Percentiles rank a stretch among this genome's conserved stretches.
Evolutionary conservation across 2,329 filamentous ascomycete genomes (phyloP).

Genomic region (Pestalotiopsis sp.): DNA sequence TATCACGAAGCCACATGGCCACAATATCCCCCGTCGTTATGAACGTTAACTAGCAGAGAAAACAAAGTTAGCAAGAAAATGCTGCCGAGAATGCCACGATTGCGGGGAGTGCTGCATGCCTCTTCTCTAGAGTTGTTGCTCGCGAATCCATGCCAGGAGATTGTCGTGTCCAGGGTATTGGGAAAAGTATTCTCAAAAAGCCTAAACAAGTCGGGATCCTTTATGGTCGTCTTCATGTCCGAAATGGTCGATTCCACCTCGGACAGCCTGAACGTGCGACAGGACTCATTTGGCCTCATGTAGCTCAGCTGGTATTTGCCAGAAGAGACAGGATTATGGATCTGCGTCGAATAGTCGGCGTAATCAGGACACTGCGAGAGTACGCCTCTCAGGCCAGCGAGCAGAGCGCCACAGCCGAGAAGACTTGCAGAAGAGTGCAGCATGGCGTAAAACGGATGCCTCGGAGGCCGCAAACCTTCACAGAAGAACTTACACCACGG

Average conservation of each 20-base stretch:
- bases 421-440: not conserved
- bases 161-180: slow-evolving; percentile 81
- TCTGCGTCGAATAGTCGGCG: slow-evolving; percentile 11
- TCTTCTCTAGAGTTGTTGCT: slow-evolving; percentile 44
- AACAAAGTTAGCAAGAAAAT: not conserved
- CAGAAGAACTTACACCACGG: not conserved
- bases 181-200: slow-evolving; percentile 85
- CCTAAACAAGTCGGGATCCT: slow-evolving; percentile 68
- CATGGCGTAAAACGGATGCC: not conserved
- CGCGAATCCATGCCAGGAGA: slow-evolving; percentile 72
- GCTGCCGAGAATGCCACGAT: slow-evolving; percentile 23
- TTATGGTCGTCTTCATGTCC: slow-evolving; percentile 40
- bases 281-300: slow-evolving; percentile 35
- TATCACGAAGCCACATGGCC: slow-evolving; percentile 87
- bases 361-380: slow-evolving; percentile 15
- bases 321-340: slow-evolving; percentile 12
- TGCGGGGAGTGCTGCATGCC: slow-evolving; percentile 20
- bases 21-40: slow-evolving; percentile 85
- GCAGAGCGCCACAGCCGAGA: not conserved
- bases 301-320: slow-evolving; percentile 15
- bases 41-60: slow-evolving; percentile 67
- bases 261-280: slow-evolving; percentile 72
- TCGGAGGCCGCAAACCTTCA: not conserved
- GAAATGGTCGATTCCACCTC: slow-evolving; percentile 71
- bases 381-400: not conserved